Conservation (phyloP, 306 rosid species). For the Luffa acutangula region DNA sequence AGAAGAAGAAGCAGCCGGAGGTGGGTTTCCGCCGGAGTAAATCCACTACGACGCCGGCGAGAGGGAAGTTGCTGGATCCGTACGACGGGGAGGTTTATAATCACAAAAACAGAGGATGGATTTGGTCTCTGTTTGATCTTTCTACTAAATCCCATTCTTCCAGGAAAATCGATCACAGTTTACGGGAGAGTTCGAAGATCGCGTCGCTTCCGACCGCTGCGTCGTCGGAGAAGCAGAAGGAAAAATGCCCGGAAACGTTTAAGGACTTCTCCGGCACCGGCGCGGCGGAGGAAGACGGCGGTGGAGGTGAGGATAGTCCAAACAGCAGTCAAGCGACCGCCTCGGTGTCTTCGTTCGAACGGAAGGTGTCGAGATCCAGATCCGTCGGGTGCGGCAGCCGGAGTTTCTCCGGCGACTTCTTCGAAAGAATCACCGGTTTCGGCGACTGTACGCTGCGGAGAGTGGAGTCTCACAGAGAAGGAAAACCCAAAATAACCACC, state of each 20-base stretch:
- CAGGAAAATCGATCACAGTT: constrained; percentile 14
- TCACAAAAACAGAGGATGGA: constrained; percentile 46
- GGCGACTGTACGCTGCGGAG: constrained; percentile 92
- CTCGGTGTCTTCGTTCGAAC: constrained; percentile 55
- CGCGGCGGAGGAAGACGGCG: constrained; percentile 20
- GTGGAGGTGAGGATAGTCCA: constrained; percentile 13
- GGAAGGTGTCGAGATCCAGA: constrained; percentile 95
- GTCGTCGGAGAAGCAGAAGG: background rate
- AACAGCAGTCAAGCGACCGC: constrained; percentile 24
- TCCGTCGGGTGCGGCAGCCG: constrained; percentile 97
- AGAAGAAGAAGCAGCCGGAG: constrained; percentile 35
- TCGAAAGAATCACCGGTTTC: constrained; percentile 91
- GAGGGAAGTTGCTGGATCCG: constrained; percentile 13
- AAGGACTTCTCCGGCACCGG: background rate
- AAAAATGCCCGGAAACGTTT: background rate
- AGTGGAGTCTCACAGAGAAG: constrained; percentile 90
- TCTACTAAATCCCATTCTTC: constrained; percentile 20
- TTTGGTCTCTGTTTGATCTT: constrained; percentile 78
- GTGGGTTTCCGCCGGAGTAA: constrained; percentile 62
- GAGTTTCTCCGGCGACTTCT: constrained; percentile 89
- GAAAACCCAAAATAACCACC: constrained; percentile 25
- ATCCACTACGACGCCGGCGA: constrained; percentile 55
- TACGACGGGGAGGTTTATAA: constrained; percentile 18
- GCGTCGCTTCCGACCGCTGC: background rate
- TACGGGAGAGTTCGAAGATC: constrained; percentile 12